These are phyloP conservation scores for Kodamaea ohmeri DNA, from an alignment of 1,139 yeast genomes.

Conservation along the genomic window DNA sequence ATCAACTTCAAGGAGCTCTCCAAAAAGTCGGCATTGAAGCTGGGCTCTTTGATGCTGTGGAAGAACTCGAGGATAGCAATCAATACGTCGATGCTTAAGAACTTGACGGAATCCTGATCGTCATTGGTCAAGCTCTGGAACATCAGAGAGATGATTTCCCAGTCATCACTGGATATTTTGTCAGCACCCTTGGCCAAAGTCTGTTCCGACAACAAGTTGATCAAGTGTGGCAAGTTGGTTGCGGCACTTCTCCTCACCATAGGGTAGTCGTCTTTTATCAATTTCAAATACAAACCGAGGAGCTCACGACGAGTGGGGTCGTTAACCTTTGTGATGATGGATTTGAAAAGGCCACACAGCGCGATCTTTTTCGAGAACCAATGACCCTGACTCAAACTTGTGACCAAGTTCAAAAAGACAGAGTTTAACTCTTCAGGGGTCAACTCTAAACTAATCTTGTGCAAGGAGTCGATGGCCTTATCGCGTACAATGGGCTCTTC, in stretches of 20 bases:
- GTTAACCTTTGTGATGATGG: conserved; percentile 62
- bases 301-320: conserved; percentile 57
- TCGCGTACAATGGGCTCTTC: conserved; percentile 99
- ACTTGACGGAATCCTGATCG: conserved; percentile 93
- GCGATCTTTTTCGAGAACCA: conserved; percentile 97
- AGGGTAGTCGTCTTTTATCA: conserved; percentile 90
- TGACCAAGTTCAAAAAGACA: conserved; percentile 72
- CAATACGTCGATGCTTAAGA: conserved; percentile 82
- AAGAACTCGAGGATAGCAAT: conserved; percentile 68
- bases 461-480: conserved; percentile 85
- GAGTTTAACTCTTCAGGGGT: conserved; percentile 64
- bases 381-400: conserved; percentile 76
- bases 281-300: conserved; percentile 62
- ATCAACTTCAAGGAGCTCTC: conserved; percentile 62
- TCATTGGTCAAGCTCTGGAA: conserved; percentile 78
- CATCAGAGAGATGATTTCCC: conserved; percentile 78
- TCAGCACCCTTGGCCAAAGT: conserved; percentile 25
- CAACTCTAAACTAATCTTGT: conserved; percentile 64
- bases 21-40: conserved; percentile 61
- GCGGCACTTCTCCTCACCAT: conserved; percentile 98
- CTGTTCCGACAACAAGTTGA: conserved; percentile 52
- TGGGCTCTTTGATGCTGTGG: conserved; percentile 52
- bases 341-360: conserved; percentile 81
- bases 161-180: conserved; percentile 47
- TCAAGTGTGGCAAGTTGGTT: conserved; percentile 68